These are phyloP conservation scores for Casaregolazyma suthepensis DNA, from an alignment of 1,139 yeast genomes.

Conservation along the genomic window DNA sequence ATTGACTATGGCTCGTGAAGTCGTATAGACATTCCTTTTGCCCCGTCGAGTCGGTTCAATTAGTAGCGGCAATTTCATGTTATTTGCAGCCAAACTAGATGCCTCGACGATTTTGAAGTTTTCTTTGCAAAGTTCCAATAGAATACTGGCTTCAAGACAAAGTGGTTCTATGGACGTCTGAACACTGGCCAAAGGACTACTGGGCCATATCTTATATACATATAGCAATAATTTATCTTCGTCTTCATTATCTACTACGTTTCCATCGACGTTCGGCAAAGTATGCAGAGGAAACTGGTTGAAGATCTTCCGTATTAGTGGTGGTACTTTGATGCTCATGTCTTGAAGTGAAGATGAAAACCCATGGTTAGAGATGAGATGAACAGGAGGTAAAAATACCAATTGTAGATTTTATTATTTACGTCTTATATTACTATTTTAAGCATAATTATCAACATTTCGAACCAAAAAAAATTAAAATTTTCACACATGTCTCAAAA, in stretches of 20 bases:
- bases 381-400: neutral
- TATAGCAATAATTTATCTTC: slow-evolving; percentile 15
- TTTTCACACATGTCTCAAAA: neutral
- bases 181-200: slow-evolving; percentile 3
- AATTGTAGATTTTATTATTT: neutral
- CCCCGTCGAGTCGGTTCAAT: slow-evolving; percentile 5
- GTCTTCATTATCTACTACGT: neutral
- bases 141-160: slow-evolving; percentile 24
- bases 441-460: neutral
- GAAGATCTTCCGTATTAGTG: slow-evolving; percentile 39
- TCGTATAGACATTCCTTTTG: slow-evolving; percentile 10
- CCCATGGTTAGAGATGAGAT: neutral
- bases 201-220: slow-evolving; percentile 23
- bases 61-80: slow-evolving; percentile 20
- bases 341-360: neutral
- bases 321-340: slow-evolving; percentile 35
- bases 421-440: neutral
- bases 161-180: slow-evolving; percentile 29
- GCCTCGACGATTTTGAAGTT: slow-evolving; percentile 10
- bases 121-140: slow-evolving; percentile 15
- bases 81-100: slow-evolving; percentile 21
- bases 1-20: slow-evolving; percentile 10
- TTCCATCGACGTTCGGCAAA: slow-evolving; percentile 26
- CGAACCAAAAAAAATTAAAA: neutral
- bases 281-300: slow-evolving; percentile 45